A percentile compares a stretch with the other conserved stretches of the same genome.
Evolutionary conservation across 345 rosid genomes (phyloP).

Genomic region (Euphorbia lathyris): DNA sequence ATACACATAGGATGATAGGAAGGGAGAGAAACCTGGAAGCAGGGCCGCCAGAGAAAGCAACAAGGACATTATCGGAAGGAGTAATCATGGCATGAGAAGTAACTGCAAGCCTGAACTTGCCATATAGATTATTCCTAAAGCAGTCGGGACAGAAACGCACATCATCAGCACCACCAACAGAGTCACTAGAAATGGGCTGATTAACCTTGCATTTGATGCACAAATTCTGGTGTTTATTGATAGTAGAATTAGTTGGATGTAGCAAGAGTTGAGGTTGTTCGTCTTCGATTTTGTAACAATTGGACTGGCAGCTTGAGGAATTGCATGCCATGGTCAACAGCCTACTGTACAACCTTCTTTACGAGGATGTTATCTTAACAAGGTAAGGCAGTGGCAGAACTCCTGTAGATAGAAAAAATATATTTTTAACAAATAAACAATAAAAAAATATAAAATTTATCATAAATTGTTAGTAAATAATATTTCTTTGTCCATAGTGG

Average conservation of each 20-base stretch:
- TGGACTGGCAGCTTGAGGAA: slow-evolving; percentile 59
- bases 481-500: too few species aligned
- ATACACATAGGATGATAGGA: not conserved
- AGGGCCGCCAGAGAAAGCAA: slow-evolving; percentile 93
- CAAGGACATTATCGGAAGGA: slow-evolving; percentile 82
- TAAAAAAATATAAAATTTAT: too few species aligned
- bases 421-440: too few species aligned
- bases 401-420: too few species aligned
- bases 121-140: slow-evolving; percentile 68
- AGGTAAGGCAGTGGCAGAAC: too few species aligned
- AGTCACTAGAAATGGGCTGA: slow-evolving; percentile 32
- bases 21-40: slow-evolving; percentile 59
- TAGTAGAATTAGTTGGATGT: not conserved
- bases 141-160: slow-evolving; percentile 66
- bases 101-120: slow-evolving; percentile 82
- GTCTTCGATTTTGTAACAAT: slow-evolving; percentile 41
- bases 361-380: too few species aligned
- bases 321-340: slow-evolving; percentile 55
- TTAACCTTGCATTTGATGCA: slow-evolving; percentile 78
- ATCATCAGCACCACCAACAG: slow-evolving; percentile 40
- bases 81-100: slow-evolving; percentile 82
- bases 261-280: slow-evolving; percentile 1
- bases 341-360: too few species aligned
- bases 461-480: too few species aligned
- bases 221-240: slow-evolving; percentile 18